Evolutionary conservation across 2,329 filamentous ascomycete species (phyloP).

Genomic region (Fusarium goolgardi): DNA sequence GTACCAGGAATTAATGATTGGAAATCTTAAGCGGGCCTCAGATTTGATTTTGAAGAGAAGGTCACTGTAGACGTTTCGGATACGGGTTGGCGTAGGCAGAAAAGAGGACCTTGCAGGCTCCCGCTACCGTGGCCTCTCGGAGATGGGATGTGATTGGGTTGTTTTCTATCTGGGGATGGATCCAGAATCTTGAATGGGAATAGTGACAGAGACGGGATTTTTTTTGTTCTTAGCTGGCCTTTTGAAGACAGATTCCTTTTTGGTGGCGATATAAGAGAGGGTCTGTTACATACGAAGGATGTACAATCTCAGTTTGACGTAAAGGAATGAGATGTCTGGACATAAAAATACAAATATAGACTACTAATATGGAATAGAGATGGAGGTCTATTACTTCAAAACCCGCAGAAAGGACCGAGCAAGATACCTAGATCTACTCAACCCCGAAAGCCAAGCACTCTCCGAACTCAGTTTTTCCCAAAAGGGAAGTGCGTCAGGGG

Average conservation of each 20-base stretch:
- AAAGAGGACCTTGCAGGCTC: conserved; percentile 25
- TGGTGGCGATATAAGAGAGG: conserved; percentile 22
- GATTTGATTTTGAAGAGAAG: conserved; percentile 19
- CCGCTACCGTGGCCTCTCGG: conserved; percentile 43
- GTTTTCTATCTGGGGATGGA: conserved; percentile 23
- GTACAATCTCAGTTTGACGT: not conserved
- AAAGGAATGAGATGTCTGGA: not conserved
- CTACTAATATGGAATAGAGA: not conserved
- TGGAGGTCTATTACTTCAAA: not conserved
- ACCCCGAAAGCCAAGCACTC: conserved; percentile 26
- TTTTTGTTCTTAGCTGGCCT: conserved; percentile 25
- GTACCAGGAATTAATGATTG: conserved; percentile 1
- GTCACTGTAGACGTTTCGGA: conserved; percentile 34
- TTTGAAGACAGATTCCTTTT: not conserved
- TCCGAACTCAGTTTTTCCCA: conserved; percentile 25
- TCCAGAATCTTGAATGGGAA: conserved; percentile 36
- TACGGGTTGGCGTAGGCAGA: conserved; percentile 31
- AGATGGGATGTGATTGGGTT: conserved; percentile 34
- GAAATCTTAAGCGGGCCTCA: conserved; percentile 32
- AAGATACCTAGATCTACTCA: not conserved
- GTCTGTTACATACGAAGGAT: not conserved
- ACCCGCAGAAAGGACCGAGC: conserved; percentile 8
- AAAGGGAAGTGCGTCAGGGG: conserved; percentile 42
- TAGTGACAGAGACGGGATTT: conserved; percentile 9
- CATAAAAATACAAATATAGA: not conserved